These are phyloP conservation scores for Bipolaris zeicola DNA, from an alignment of 2,329 filamentous ascomycete genomes.

Conservation along the genomic window DNA sequence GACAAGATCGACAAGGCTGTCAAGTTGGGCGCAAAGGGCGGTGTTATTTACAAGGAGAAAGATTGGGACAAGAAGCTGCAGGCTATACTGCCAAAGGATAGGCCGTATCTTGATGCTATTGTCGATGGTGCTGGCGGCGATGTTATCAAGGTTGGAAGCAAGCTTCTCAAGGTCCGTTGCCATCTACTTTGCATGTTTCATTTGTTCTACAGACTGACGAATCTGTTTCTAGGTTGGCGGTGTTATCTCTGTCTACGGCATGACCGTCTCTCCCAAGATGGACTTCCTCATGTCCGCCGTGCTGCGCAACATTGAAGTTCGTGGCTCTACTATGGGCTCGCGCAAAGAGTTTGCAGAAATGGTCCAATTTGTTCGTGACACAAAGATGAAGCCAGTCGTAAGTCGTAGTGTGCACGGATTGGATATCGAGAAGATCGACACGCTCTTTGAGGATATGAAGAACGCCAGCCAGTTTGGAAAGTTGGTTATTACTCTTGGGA, in stretches of 20 bases:
- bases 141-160: constrained; percentile 70
- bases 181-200: background rate
- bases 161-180: constrained; percentile 66
- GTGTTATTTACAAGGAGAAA: constrained; percentile 79
- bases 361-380: constrained; percentile 77
- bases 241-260: constrained; percentile 85
- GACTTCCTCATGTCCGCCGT: constrained; percentile 84
- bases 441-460: constrained; percentile 86
- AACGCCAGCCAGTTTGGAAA: constrained; percentile 89
- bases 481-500: constrained; percentile 67
- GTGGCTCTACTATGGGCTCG: constrained; percentile 89
- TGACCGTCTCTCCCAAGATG: constrained; percentile 87
- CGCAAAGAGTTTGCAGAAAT: constrained; percentile 89
- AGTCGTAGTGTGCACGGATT: constrained; percentile 75
- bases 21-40: constrained; percentile 75
- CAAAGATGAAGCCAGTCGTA: constrained; percentile 77
- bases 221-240: constrained; percentile 65
- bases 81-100: constrained; percentile 65
- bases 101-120: constrained; percentile 77
- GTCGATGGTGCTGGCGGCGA: constrained; percentile 91
- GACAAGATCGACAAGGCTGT: constrained; percentile 77
- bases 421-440: constrained; percentile 77
- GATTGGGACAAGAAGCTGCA: constrained; percentile 81
- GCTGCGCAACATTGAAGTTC: constrained; percentile 84
- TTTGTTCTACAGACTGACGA: background rate